Percentiles rank a stretch among this genome's conserved stretches.
phyloP scores from a whole-genome alignment of 208 protist genomes.

The Trypanosomatidae sp. region DNA sequence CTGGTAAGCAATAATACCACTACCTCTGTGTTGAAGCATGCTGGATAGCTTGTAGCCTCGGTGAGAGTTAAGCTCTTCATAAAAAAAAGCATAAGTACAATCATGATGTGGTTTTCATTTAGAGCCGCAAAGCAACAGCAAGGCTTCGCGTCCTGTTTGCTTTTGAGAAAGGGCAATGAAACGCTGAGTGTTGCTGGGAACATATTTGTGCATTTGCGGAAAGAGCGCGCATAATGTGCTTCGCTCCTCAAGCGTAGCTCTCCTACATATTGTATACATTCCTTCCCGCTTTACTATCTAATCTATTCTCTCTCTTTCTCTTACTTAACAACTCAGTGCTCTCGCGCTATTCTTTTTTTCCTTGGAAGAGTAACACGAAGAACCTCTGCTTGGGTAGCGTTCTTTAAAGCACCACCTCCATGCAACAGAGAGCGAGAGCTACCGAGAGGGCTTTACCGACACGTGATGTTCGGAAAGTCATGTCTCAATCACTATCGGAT shows the following conservation, averaged over 20 bases:
- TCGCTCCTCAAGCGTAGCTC: background rate
- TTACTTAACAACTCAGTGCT: background rate
- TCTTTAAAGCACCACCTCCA: background rate
- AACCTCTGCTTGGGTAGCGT: no score
- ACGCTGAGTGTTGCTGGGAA: background rate
- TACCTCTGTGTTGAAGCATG: background rate
- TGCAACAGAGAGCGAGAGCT: background rate
- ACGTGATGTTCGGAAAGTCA: background rate
- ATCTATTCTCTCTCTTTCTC: background rate
- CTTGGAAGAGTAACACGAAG: background rate
- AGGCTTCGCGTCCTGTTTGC: background rate
- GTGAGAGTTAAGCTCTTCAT: background rate
- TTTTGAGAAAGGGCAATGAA: background rate
- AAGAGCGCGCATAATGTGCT: background rate
- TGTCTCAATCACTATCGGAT: slow-evolving; percentile 16
- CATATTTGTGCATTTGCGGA: background rate
- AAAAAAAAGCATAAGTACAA: background rate
- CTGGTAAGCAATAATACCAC: background rate
- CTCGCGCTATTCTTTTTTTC: background rate
- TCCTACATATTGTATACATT: background rate
- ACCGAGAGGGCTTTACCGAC: background rate
- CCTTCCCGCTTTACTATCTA: background rate
- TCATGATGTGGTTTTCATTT: background rate
- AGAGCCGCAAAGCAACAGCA: background rate
- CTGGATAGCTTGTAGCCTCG: slow-evolving; percentile 1